These are phyloP conservation scores for Suillus paluster DNA, from an alignment of 768 basidiomycete genomes.

Conservation along the genomic window DNA sequence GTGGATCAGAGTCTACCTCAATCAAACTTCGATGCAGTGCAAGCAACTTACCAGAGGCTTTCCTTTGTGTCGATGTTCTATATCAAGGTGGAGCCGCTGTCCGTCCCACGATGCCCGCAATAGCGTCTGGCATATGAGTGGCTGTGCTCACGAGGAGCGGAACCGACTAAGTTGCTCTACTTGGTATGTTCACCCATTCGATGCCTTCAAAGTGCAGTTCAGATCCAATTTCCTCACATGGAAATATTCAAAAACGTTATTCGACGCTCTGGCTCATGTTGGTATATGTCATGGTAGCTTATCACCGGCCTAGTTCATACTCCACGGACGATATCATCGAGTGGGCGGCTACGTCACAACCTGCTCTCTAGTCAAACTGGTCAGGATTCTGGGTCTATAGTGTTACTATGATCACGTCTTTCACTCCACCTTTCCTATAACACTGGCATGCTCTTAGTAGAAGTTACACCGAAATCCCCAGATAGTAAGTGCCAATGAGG, in stretches of 20 bases:
- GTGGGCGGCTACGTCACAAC: not conserved
- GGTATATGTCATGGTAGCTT: not conserved
- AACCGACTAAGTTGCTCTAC: not conserved
- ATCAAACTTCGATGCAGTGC: conserved; percentile 10
- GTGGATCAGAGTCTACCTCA: conserved; percentile 3
- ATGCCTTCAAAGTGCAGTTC: not conserved
- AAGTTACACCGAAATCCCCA: not conserved
- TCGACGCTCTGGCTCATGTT: not conserved
- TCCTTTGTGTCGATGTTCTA: conserved; percentile 3
- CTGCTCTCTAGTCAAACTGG: not conserved
- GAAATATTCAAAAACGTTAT: not conserved
- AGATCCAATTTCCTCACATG: not conserved
- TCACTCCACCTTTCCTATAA: not conserved
- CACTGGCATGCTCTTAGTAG: too few relatives aligned
- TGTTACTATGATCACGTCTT: not conserved
- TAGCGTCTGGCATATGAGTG: not conserved
- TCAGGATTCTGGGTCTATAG: not conserved
- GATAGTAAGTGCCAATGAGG: not conserved
- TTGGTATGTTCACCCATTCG: not conserved
- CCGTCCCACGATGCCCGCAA: not conserved
- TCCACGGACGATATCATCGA: not conserved
- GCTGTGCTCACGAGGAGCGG: not conserved
- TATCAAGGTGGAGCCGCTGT: not conserved
- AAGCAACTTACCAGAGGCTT: conserved; percentile 1
- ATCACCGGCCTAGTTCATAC: not conserved